These are phyloP conservation scores for Ampelomyces quisqualis DNA, from an alignment of 2,329 filamentous ascomycete species.

Conservation along the genomic window DNA sequence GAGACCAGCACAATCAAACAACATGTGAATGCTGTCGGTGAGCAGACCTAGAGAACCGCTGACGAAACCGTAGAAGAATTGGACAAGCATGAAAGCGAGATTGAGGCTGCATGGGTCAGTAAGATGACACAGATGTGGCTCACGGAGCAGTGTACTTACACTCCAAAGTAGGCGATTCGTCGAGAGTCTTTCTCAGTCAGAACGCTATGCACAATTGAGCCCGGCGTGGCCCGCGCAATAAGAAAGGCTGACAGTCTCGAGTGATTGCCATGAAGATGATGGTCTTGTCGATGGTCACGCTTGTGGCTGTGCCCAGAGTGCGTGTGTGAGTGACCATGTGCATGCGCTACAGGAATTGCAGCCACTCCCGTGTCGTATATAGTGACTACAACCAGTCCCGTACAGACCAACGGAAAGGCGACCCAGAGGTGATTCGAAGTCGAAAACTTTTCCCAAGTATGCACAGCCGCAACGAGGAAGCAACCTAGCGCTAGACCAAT, in stretches of 20 bases:
- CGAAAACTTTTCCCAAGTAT: conserved; percentile 24
- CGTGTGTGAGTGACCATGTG: conserved; percentile 31
- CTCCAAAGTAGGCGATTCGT: conserved; percentile 96
- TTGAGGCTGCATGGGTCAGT: conserved; percentile 65
- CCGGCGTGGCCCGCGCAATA: conserved; percentile 66
- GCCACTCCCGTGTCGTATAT: conserved; percentile 43
- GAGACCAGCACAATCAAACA: conserved; percentile 94
- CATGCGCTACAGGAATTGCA: conserved; percentile 26
- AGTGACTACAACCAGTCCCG: conserved; percentile 43
- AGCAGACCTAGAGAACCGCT: conserved; percentile 93
- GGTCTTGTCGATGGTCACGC: conserved; percentile 30
- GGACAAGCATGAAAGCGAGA: conserved; percentile 90
- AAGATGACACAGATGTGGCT: background rate
- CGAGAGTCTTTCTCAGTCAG: conserved; percentile 88
- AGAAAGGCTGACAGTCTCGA: conserved; percentile 73
- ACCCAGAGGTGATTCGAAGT: conserved; percentile 15
- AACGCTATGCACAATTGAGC: conserved; percentile 81
- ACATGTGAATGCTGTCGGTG: conserved; percentile 98
- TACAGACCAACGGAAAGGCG: conserved; percentile 25
- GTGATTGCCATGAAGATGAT: conserved; percentile 50
- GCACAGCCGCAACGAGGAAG: conserved; percentile 25
- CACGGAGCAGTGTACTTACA: conserved; percentile 54
- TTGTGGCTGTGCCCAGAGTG: conserved; percentile 31
- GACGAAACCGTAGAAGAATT: conserved; percentile 89
- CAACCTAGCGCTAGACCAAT: conserved; percentile 36